A percentile compares a stretch with the other conserved stretches of the same genome.
Evolutionary conservation across 2,329 filamentous ascomycete species (phyloP).

Genomic region (Colletotrichum sublineola): DNA sequence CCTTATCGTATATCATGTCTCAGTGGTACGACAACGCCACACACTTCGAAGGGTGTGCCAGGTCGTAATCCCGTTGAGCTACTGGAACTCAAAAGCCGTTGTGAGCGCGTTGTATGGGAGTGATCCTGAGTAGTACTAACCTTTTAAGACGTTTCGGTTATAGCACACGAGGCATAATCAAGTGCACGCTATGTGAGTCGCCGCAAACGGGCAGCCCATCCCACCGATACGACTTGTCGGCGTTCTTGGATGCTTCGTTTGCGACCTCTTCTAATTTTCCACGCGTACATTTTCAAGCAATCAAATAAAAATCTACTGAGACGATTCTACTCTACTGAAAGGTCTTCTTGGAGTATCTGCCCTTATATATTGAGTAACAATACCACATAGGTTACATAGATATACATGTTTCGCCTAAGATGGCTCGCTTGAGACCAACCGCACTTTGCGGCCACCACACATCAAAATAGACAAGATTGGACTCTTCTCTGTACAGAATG

Average conservation of each 20-base stretch:
- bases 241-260: conserved; percentile 3
- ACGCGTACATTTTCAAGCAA: not conserved
- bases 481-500: not conserved
- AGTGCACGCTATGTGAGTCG: too few relatives aligned
- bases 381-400: not conserved
- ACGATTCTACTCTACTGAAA: rapidly evolving
- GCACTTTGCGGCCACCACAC: not conserved
- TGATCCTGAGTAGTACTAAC: not conserved
- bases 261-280: not conserved
- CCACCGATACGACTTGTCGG: not conserved
- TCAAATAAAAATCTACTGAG: not conserved
- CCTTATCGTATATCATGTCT: not conserved
- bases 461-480: not conserved
- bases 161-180: not conserved
- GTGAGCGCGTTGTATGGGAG: not conserved
- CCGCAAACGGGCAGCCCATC: conserved; percentile 2
- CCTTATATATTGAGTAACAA: too few relatives aligned
- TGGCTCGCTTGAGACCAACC: not conserved
- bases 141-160: not conserved
- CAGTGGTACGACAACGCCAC: not conserved
- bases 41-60: too few relatives aligned
- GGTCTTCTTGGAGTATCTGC: not conserved
- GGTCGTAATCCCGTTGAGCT: not conserved
- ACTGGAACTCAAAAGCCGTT: not conserved
- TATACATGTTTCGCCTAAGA: not conserved